A percentile compares a stretch with the other conserved stretches of the same genome.
Conservation (phyloP, 176 grass and related monocot genomes). For the Areca catechu region DNA sequence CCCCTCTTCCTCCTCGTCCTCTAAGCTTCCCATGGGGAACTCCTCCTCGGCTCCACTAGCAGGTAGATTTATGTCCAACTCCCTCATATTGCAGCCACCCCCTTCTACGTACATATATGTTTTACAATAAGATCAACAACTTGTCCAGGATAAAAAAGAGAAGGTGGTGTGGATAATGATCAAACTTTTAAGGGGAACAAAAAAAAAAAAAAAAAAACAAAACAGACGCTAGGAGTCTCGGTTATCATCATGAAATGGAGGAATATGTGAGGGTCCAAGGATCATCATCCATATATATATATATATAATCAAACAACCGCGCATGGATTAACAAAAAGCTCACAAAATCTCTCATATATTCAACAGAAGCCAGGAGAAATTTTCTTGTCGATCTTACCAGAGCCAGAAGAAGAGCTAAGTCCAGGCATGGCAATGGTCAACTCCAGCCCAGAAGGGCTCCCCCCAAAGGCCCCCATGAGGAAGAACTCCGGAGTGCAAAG, state of each 20-base stretch:
- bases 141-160: background rate
- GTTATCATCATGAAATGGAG: no score
- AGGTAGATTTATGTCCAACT: slow-evolving; percentile 93
- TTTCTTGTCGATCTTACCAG: slow-evolving; percentile 36
- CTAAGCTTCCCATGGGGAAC: slow-evolving; percentile 56
- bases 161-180: no score
- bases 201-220: no score
- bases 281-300: no score
- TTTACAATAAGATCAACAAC: no score
- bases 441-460: slow-evolving; percentile 58
- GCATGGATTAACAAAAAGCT: no score
- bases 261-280: no score
- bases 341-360: no score
- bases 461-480: slow-evolving; percentile 44
- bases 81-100: slow-evolving; percentile 47
- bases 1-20: slow-evolving; percentile 35
- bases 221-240: no score
- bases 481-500: background rate
- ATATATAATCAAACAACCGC: no score
- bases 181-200: no score
- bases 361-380: no score
- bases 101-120: slow-evolving; percentile 28
- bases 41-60: slow-evolving; percentile 73
- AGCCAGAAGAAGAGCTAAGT: slow-evolving; percentile 65
- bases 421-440: slow-evolving; percentile 96